phyloP scores from a whole-genome alignment of 148 eudicot species.

The Rhododendron simsii region DNA sequence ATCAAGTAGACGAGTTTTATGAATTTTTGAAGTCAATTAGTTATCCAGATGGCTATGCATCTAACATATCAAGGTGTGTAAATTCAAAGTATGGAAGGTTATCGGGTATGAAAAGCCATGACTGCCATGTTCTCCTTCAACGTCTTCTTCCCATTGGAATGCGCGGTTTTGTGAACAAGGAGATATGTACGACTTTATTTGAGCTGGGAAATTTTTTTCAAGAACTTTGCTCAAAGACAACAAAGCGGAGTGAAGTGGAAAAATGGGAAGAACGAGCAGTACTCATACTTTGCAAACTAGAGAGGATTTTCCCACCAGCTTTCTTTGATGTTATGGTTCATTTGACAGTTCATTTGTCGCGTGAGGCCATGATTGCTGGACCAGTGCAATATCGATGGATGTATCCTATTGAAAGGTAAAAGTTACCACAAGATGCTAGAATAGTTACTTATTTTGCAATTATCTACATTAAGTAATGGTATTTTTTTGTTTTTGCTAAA shows the following conservation, averaged over 20 bases:
- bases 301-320: conserved; percentile 8
- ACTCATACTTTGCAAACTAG: conserved; percentile 7
- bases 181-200: neutral
- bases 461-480: neutral
- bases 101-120: conserved; percentile 1
- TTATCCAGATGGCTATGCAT: conserved; percentile 2
- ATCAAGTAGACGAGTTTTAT: neutral
- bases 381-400: conserved; percentile 20
- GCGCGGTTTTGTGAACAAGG: neutral
- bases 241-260: neutral
- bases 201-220: neutral
- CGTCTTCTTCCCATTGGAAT: neutral
- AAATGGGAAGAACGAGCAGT: neutral
- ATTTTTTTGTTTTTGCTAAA: neutral
- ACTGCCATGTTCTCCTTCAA: neutral
- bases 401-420: conserved; percentile 14
- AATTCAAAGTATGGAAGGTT: neutral
- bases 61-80: neutral
- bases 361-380: conserved; percentile 15
- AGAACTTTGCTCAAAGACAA: neutral
- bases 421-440: neutral
- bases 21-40: neutral
- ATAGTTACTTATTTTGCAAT: neutral
- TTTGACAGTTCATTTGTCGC: neutral
- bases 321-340: conserved; percentile 16